Conservation (phyloP, 495 filamentous ascomycete species). For the Talaromyces stipitatus region DNA sequence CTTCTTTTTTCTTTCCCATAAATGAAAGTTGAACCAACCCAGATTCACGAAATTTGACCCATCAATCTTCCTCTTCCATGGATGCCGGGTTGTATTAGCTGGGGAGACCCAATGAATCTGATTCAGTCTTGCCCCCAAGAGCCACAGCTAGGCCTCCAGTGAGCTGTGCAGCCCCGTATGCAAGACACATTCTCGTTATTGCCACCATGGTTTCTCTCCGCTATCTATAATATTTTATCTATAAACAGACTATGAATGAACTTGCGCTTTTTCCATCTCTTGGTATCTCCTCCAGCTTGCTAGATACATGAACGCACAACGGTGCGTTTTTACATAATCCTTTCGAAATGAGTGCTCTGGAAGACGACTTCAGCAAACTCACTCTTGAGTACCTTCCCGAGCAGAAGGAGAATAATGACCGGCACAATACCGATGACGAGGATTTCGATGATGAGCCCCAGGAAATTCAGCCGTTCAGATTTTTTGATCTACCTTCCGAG, state of each 20-base stretch:
- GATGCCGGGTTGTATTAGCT: conserved; percentile 59
- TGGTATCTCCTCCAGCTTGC: not conserved
- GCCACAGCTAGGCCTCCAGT: conserved; percentile 44
- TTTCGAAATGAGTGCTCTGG: not conserved
- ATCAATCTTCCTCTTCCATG: conserved; percentile 33
- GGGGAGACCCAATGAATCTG: conserved; percentile 51
- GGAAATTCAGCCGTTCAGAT: conserved; percentile 47
- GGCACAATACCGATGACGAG: conserved; percentile 7
- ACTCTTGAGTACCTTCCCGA: conserved; percentile 16
- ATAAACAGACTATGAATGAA: conserved; percentile 4
- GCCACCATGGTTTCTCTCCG: conserved; percentile 3
- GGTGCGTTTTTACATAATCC: not conserved
- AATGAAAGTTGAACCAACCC: conserved; percentile 57
- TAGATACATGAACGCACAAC: not conserved
- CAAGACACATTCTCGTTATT: conserved; percentile 18
- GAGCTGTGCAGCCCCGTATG: conserved; percentile 40
- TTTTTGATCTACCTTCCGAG: conserved; percentile 72
- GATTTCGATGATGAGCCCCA: conserved; percentile 3
- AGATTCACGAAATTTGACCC: conserved; percentile 57
- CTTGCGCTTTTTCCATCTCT: not conserved
- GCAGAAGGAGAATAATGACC: conserved; percentile 12
- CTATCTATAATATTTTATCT: not conserved
- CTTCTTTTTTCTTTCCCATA: conserved; percentile 25
- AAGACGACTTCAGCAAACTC: conserved; percentile 15
- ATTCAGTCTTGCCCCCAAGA: conserved; percentile 54